Evolutionary conservation across 1,139 yeast genomes (phyloP), one percentile per base, ranked within the genome.

Genomic region (Hanseniaspora sp.): DNA sequence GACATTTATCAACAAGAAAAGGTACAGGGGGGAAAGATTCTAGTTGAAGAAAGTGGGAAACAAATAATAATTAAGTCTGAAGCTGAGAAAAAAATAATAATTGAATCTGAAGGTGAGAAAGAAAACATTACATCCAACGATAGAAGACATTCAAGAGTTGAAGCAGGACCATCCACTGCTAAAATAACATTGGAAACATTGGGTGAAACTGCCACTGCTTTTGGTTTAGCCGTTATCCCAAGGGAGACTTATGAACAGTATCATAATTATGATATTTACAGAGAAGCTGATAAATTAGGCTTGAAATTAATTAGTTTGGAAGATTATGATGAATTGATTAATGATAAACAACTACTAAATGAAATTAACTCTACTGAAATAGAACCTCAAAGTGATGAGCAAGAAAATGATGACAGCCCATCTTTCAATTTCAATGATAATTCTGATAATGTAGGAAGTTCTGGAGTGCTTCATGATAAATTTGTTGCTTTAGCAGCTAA

Each of bases 271-370:
- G 56, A 43, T 23, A 55, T 74, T 15, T 57, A 58, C 13, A 63
- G 63, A 15, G 67, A 65, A 42, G 74, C 76, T 0, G 56, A 54
- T 7, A 58, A 53, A 1, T 46, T 59, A 8, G 64, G 63, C 1
- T 56, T 48, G 35, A 42, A 48, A 33, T 28, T 54, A 13, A 18
- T 54, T 18, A 31, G 38, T 11, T 15, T 29, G 5, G 53, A 48
- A 5, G 48, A 48, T 11, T 43, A 30, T 23, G 15, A 43, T 17
- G 37, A 43, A 11, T 30, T 43, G 37, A 31, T 30, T 7, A 12
- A 43, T 11, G 34, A 41, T 1, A 41, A 23, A 29, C 12, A 23
- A 12, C 9, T 41, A 29, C 7, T 12, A 3, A n/a, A 7, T 5
- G 45, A 28, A 41, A 12, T 41, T 1, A 41, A 29, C 6, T 11